These are phyloP conservation scores for Cardiospermum halicacabum DNA, from an alignment of 345 rosid species.

Conservation along the genomic window DNA sequence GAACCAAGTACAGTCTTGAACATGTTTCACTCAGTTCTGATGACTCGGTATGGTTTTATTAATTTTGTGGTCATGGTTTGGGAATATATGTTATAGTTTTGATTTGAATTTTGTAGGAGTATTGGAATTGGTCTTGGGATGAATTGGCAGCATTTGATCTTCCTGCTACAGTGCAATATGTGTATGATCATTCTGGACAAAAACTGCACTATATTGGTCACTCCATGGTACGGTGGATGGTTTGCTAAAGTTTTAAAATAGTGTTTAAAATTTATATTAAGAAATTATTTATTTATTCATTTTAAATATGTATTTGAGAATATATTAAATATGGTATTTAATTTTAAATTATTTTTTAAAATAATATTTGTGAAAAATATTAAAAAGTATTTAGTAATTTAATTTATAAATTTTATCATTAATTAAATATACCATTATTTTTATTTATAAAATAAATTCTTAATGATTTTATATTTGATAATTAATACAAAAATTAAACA, in stretches of 20 bases:
- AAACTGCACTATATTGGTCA: conserved; percentile 49
- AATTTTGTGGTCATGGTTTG: not conserved
- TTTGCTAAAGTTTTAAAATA: too few species aligned
- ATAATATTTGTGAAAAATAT: too few species aligned
- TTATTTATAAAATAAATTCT: too few species aligned
- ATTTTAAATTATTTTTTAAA: too few species aligned
- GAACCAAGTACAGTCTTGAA: conserved; percentile 38
- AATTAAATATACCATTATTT: too few species aligned
- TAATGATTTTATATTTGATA: too few species aligned
- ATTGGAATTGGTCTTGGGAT: conserved; percentile 66
- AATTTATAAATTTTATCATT: too few species aligned
- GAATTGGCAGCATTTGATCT: conserved; percentile 45
- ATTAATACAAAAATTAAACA: too few species aligned
- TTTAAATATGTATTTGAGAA: not conserved
- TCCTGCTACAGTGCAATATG: conserved; percentile 41
- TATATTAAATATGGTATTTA: too few species aligned
- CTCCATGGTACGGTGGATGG: too few species aligned
- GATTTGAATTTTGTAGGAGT: conserved; percentile 26
- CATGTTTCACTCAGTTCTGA: conserved; percentile 28
- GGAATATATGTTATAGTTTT: not conserved
- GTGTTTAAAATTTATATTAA: not conserved
- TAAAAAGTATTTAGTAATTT: too few species aligned
- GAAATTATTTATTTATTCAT: not conserved
- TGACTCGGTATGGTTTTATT: conserved; percentile 31
- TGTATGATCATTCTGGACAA: conserved; percentile 32